Conservation (phyloP, 1,284 basidiomycete genomes). For the Trametes polyzona region DNA sequence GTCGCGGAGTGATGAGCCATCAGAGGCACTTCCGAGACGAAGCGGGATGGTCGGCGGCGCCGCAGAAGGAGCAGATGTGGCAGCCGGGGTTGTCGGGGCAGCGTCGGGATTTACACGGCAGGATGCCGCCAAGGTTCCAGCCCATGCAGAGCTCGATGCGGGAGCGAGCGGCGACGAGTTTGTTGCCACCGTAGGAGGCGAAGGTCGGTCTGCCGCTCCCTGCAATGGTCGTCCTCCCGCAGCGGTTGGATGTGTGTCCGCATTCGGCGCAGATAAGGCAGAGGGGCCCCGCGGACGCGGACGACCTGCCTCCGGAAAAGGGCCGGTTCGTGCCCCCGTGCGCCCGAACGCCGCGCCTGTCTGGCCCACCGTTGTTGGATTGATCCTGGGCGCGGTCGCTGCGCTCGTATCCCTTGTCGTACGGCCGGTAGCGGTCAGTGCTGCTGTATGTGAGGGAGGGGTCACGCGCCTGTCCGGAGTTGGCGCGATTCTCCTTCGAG, state of each 20-base stretch:
- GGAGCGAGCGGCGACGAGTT: background rate
- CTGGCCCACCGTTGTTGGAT: no score
- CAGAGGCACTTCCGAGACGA: conserved; percentile 9
- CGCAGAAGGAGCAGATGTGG: conserved; percentile 22
- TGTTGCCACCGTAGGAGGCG: background rate
- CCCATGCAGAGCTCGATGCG: conserved; percentile 5
- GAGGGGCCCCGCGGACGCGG: background rate
- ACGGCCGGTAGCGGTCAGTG: no score
- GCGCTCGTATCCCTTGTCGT: no score
- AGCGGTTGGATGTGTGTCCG: conserved; percentile 6
- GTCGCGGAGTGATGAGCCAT: no score
- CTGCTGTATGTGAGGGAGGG: no score
- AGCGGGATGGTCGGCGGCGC: conserved; percentile 15
- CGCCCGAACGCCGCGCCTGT: background rate
- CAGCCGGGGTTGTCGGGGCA: background rate
- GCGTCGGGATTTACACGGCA: background rate
- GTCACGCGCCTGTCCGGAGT: no score
- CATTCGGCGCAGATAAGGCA: conserved; percentile 16
- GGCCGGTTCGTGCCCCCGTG: background rate
- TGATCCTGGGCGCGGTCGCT: no score
- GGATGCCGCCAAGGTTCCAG: conserved; percentile 7
- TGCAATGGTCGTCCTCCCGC: background rate
- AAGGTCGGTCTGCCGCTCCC: background rate
- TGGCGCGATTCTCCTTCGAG: no score
- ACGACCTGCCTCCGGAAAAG: conserved; percentile 8